These are phyloP conservation scores for Trichophyton schoenleinii DNA, from an alignment of 2,329 filamentous ascomycete species.

Conservation along the genomic window DNA sequence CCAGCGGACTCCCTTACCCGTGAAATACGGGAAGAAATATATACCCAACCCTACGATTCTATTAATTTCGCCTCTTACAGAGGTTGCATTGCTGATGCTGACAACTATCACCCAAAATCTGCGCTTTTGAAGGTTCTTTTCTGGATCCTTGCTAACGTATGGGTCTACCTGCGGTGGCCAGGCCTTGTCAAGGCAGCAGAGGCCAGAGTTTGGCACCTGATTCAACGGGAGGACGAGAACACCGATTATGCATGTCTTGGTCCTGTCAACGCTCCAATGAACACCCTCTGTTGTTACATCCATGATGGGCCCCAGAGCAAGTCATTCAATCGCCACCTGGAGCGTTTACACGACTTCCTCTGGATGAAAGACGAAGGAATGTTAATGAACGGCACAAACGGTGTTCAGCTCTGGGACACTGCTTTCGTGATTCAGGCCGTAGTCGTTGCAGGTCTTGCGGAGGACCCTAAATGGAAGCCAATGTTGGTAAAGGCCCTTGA, in stretches of 20 bases:
- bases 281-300: constrained; percentile 74
- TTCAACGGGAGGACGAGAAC: constrained; percentile 86
- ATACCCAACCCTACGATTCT: constrained; percentile 61
- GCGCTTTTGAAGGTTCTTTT: constrained; percentile 70
- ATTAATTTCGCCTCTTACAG: constrained; percentile 69
- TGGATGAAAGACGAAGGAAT: constrained; percentile 91
- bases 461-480: constrained; percentile 61
- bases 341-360: constrained; percentile 71
- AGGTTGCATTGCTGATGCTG: constrained; percentile 64
- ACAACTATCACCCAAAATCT: constrained; percentile 90
- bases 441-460: constrained; percentile 64
- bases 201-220: constrained; percentile 66
- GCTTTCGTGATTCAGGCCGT: constrained; percentile 76
- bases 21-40: constrained; percentile 66
- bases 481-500: constrained; percentile 73
- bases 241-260: constrained; percentile 77
- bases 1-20: constrained; percentile 62
- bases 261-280: constrained; percentile 83
- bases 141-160: constrained; percentile 65
- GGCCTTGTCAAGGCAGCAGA: constrained; percentile 59
- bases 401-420: constrained; percentile 97
- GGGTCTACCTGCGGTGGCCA: constrained; percentile 61
- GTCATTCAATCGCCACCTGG: constrained; percentile 62
- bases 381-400: constrained; percentile 91
- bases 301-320: constrained; percentile 63